Evolutionary conservation across 805 yeast genomes (phyloP).

Genomic region (Wickerhamiella cacticola): DNA sequence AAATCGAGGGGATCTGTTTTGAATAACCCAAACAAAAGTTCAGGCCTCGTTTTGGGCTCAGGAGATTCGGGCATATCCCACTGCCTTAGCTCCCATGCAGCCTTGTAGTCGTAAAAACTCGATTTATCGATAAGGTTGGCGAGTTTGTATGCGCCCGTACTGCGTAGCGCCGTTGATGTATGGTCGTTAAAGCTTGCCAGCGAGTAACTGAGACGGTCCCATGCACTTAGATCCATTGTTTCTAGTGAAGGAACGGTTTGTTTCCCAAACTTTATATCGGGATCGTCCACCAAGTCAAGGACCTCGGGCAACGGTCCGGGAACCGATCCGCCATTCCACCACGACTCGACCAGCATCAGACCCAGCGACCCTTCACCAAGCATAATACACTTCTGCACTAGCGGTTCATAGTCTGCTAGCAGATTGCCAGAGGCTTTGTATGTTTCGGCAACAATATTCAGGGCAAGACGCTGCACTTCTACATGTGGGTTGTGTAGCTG

Average conservation of each 20-base stretch:
- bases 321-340: background rate
- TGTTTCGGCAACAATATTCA: background rate
- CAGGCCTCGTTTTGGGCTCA: conserved; percentile 31
- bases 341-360: conserved; percentile 7
- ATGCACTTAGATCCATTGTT: background rate
- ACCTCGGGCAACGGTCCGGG: background rate
- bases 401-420: background rate
- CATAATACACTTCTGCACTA: background rate
- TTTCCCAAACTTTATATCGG: conserved; percentile 1
- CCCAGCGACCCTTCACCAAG: conserved; percentile 2
- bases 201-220: conserved; percentile 14
- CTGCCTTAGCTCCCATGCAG: conserved; percentile 59
- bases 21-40: conserved; percentile 41
- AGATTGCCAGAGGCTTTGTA: background rate
- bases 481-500: background rate
- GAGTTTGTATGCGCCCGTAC: conserved; percentile 17
- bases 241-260: conserved; percentile 1
- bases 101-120: conserved; percentile 14
- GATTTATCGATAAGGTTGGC: conserved; percentile 9
- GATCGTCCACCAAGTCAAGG: conserved; percentile 1
- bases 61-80: conserved; percentile 60
- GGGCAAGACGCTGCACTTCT: background rate
- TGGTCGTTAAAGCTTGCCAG: conserved; percentile 1
- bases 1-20: conserved; percentile 24
- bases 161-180: background rate